Percentiles rank a stretch among this genome's conserved stretches.
Evolutionary conservation across 768 basidiomycete species (phyloP).

Genomic region (Tylopilus plumbeoviolaceoides): DNA sequence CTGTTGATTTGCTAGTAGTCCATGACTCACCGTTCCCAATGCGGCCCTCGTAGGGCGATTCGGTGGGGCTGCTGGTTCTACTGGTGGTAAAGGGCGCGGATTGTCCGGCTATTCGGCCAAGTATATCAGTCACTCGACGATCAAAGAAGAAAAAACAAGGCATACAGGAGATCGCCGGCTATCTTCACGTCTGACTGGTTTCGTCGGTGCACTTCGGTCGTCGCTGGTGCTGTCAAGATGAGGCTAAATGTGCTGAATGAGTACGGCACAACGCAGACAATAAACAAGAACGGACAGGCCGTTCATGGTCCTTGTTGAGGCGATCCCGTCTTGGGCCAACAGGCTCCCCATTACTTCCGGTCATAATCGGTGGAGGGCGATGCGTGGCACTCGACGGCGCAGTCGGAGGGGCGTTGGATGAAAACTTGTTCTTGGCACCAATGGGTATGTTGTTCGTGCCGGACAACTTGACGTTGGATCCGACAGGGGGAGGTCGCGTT

Average conservation of each 20-base stretch:
- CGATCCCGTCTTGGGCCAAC: conserved; percentile 16
- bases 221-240: conserved; percentile 5
- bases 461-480: conserved; percentile 24
- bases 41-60: conserved; percentile 13
- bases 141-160: not conserved
- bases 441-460: conserved; percentile 33
- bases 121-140: not conserved
- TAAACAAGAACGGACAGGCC: conserved; percentile 15
- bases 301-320: conserved; percentile 19
- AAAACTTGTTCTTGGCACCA: conserved; percentile 26
- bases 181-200: conserved; percentile 13
- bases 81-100: conserved; percentile 2
- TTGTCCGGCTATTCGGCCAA: conserved; percentile 8
- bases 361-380: not conserved
- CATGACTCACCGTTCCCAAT: conserved; percentile 12
- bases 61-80: conserved; percentile 5
- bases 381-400: not conserved
- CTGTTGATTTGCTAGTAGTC: too few relatives aligned
- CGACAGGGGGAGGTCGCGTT: conserved; percentile 9
- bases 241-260: conserved; percentile 17
- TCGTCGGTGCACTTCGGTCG: conserved; percentile 2
- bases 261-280: not conserved
- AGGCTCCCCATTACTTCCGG: conserved; percentile 22
- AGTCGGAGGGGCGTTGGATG: conserved; percentile 1
- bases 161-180: conserved; percentile 18